Conservation (phyloP, 2,329 filamentous ascomycete genomes). For the Chaetomiaceae sp. region DNA sequence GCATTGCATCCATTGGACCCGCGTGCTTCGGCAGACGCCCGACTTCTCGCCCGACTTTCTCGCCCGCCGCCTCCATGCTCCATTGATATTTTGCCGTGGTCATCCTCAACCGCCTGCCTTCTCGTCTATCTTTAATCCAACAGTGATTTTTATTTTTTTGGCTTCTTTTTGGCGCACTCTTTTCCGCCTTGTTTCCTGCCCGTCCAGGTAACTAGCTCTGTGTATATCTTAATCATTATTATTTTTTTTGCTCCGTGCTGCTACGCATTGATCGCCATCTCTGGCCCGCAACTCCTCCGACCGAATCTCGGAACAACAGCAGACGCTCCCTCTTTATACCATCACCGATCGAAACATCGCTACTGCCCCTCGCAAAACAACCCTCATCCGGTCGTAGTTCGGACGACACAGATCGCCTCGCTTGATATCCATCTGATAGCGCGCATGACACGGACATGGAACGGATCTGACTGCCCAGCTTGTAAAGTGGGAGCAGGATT, state of each 20-base stretch:
- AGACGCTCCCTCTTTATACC: conserved; percentile 6
- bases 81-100: conserved; percentile 22
- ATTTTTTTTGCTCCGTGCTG: conserved; percentile 2
- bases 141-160: conserved; percentile 6
- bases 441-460: conserved; percentile 32
- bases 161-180: conserved; percentile 21
- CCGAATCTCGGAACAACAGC: not conserved
- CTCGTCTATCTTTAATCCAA: conserved; percentile 26
- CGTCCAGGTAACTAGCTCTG: conserved; percentile 5
- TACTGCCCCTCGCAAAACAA: not conserved
- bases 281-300: not conserved
- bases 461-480: conserved; percentile 28
- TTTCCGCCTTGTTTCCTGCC: conserved; percentile 12
- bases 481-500: conserved; percentile 23
- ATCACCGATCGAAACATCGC: not conserved
- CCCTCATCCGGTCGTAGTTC: not conserved
- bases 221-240: conserved; percentile 13
- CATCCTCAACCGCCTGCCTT: conserved; percentile 14
- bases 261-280: conserved; percentile 8
- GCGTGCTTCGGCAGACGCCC: conserved; percentile 19
- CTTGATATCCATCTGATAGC: conserved; percentile 10
- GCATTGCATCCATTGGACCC: conserved; percentile 16
- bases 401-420: not conserved
- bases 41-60: conserved; percentile 13
- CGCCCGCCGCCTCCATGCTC: conserved; percentile 15